A percentile compares a stretch with the other conserved stretches of the same genome.
These are phyloP conservation scores for Chenopodium suecicum DNA, from an alignment of 148 eudicot species.

Conservation along the genomic window DNA sequence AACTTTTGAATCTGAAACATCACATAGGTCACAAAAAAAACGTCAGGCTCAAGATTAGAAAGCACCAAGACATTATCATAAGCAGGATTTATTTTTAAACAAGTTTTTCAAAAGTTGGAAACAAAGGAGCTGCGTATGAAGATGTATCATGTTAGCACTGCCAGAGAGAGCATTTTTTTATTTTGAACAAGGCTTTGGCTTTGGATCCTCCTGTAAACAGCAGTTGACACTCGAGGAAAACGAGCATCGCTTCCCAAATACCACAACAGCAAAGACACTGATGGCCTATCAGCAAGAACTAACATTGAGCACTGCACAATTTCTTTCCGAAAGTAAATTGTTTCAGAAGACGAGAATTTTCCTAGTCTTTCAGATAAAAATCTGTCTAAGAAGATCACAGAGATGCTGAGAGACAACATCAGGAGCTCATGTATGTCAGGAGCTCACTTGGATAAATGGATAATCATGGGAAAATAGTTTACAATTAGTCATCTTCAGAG, in stretches of 20 bases:
- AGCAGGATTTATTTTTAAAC: not conserved
- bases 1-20: constrained; percentile 33
- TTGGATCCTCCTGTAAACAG: not conserved
- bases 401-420: not conserved
- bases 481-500: not conserved
- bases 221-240: not conserved
- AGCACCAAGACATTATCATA: too few relatives aligned
- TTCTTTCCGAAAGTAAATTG: not conserved
- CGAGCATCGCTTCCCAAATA: not conserved
- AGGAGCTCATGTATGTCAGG: not conserved
- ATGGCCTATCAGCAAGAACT: not conserved
- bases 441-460: not conserved
- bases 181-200: not conserved
- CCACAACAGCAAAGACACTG: not conserved
- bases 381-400: not conserved
- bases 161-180: not conserved
- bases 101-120: not conserved
- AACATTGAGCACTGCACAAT: not conserved
- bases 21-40: not conserved
- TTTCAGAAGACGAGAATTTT: not conserved
- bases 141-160: not conserved
- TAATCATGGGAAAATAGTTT: not conserved
- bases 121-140: not conserved
- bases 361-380: not conserved
- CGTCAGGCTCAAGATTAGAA: not conserved